Base-by-base conservation (phyloP, 1,139 yeast species). In the Magnusiomyces magnusii region DNA sequence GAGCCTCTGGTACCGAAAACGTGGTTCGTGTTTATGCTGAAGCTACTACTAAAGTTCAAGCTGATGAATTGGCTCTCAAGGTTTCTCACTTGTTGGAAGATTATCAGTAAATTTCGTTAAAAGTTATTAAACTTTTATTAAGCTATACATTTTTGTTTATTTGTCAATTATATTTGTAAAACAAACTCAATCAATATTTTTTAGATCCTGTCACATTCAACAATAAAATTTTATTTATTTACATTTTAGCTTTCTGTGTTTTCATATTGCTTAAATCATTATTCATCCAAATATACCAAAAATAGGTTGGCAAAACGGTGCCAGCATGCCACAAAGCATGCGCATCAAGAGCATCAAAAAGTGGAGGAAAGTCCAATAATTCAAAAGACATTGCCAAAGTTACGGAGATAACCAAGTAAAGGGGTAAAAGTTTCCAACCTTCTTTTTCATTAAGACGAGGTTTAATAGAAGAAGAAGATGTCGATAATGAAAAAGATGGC, bases 1-100 rank as follows among this genome's bases (percentile, higher is more conserved):
- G 99, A 66, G 98, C 99, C 10, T 87, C 96, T 63, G 99, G 99
- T 21, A 93, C 99, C 1, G 99, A 93, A 72, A 95, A 95, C 73
- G 98, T 97, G 0, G 98, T 93, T 1, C 82, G 99, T 68, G 89
- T 93, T 10, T 93, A 93, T 67, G 95, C 97, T 1, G 99, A 93
- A 72, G 97, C 97, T 0, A 78, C 76, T 17, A 80, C 82, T 0
- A 68, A 69, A 51, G 73, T 75, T 28, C 79, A 78, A 53, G 84
- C 88, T 34, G 83, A 80, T 55, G 75, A 75, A 53, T 75, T 85
- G 62, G 85, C 88, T 0, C 68, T 74, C 25, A 76, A 76, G 58
- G 84, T 88, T 2, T 62, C 71, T n/a, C 66, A 69, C 25, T 65
- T 73, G 54, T 63, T 73, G 31, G 68, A 67, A 44, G 62, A 61